Percentiles rank a stretch among this genome's conserved stretches.
phyloP scores from a whole-genome alignment of 164 flowering plant species.

The Berberis vulgaris region DNA sequence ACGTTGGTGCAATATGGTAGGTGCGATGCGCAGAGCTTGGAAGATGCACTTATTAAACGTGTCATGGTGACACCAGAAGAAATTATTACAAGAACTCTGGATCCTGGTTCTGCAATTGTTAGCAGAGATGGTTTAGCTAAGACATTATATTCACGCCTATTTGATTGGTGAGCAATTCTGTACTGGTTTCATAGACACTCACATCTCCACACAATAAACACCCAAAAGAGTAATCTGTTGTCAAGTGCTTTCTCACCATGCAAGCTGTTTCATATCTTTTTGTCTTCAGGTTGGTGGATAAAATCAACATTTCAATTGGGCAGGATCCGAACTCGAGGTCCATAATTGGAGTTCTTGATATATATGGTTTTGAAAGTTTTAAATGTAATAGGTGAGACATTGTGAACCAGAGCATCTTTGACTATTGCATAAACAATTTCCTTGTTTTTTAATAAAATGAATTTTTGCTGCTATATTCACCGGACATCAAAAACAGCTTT shows the following conservation, averaged over 20 bases:
- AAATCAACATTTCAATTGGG: conserved; percentile 87
- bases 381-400: conserved; percentile 71
- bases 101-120: conserved; percentile 73
- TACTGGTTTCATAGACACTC: neutral
- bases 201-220: too few species aligned
- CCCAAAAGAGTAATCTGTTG: neutral
- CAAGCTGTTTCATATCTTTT: too few species aligned
- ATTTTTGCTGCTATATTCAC: conserved; percentile 8
- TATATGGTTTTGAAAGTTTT: conserved; percentile 97
- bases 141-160: conserved; percentile 87
- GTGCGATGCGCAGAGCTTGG: conserved; percentile 83
- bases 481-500: conserved; percentile 43
- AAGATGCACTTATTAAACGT: conserved; percentile 88
- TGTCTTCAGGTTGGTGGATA: conserved; percentile 65
- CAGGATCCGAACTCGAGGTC: conserved; percentile 92
- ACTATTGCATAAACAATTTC: neutral
- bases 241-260: neutral
- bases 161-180: conserved; percentile 68
- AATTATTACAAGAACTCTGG: conserved; percentile 90
- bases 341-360: conserved; percentile 97
- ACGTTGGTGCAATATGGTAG: conserved; percentile 23
- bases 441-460: neutral
- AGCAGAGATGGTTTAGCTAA: conserved; percentile 98
- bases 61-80: conserved; percentile 99
- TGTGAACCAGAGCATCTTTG: neutral